phyloP scores from a whole-genome alignment of 23 red algal genomes.

The Gracilariopsis chorda region DNA sequence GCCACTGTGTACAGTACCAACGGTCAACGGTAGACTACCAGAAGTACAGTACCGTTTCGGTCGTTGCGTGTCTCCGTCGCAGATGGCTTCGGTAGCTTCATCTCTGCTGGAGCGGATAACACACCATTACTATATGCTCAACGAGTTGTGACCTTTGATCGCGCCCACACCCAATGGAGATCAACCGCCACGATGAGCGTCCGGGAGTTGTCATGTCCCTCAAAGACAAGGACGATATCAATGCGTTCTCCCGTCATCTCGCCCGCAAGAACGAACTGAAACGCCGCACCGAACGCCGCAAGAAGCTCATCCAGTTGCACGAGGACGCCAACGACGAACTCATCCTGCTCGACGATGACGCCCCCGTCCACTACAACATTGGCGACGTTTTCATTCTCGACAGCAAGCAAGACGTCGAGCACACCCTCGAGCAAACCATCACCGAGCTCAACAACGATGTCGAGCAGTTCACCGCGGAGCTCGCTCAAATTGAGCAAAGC shows the following conservation, averaged over 20 bases:
- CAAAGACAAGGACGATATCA: slow-evolving; percentile 57
- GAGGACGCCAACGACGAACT: slow-evolving; percentile 62
- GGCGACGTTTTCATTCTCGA: slow-evolving; percentile 65
- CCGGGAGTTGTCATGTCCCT: slow-evolving; percentile 45
- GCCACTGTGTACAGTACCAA: too few species aligned
- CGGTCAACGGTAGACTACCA: too few species aligned
- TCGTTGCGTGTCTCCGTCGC: too few species aligned
- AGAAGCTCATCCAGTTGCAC: slow-evolving; percentile 58
- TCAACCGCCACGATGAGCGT: slow-evolving; percentile 57
- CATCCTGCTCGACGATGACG: slow-evolving; percentile 58
- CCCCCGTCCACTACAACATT: slow-evolving; percentile 49
- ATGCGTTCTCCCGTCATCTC: slow-evolving; percentile 36
- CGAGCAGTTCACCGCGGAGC: neutral
- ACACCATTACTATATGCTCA: too few species aligned
- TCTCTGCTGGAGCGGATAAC: too few species aligned
- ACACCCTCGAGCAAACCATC: slow-evolving; percentile 16
- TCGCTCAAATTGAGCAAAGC: neutral
- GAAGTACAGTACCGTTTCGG: too few species aligned
- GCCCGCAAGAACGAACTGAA: slow-evolving; percentile 47
- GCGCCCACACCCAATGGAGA: slow-evolving; percentile 1
- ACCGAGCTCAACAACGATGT: slow-evolving; percentile 19
- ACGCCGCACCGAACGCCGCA: slow-evolving; percentile 12
- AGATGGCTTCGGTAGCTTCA: too few species aligned
- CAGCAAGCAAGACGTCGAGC: slow-evolving; percentile 31
- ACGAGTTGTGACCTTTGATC: neutral